Conservation (phyloP, 495 filamentous ascomycete species). For the Trichocladium uniseriatum region DNA sequence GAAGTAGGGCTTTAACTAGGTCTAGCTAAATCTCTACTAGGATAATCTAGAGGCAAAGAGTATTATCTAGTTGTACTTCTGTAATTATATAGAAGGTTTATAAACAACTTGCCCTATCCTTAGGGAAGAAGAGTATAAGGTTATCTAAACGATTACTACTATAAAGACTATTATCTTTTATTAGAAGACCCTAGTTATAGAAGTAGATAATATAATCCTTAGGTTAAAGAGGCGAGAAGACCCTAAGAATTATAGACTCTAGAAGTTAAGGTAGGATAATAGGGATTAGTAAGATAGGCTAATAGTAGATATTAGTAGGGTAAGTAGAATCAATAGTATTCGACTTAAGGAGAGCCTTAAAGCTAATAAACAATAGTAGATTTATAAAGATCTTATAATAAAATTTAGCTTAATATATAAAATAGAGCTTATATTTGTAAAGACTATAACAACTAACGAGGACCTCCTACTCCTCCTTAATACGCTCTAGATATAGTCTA, state of each 20-base stretch:
- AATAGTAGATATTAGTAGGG: not conserved
- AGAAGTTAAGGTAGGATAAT: conserved; percentile 1
- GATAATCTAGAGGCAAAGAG: not conserved
- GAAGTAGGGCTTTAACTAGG: not conserved
- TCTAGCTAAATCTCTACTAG: not conserved
- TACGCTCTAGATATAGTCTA: not conserved
- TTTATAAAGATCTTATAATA: not conserved
- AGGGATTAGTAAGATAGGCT: not conserved
- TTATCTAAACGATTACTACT: not conserved
- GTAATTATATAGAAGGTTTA: not conserved
- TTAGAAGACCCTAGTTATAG: not conserved
- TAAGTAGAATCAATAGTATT: not conserved
- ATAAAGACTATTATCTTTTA: not conserved
- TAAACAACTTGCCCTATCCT: not conserved
- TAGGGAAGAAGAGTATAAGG: not conserved
- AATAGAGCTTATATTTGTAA: not conserved
- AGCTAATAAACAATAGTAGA: not conserved
- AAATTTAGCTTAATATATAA: not conserved
- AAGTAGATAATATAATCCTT: not conserved
- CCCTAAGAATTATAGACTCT: not conserved
- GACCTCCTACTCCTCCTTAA: not conserved
- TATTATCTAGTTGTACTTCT: not conserved
- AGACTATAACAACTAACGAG: not conserved
- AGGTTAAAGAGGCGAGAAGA: not conserved
- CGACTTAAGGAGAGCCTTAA: not conserved